Evolutionary conservation across 305 asterid genomes (phyloP), one percentile per base, ranked within the genome.

Genomic region (Fraxinus latifolia): DNA sequence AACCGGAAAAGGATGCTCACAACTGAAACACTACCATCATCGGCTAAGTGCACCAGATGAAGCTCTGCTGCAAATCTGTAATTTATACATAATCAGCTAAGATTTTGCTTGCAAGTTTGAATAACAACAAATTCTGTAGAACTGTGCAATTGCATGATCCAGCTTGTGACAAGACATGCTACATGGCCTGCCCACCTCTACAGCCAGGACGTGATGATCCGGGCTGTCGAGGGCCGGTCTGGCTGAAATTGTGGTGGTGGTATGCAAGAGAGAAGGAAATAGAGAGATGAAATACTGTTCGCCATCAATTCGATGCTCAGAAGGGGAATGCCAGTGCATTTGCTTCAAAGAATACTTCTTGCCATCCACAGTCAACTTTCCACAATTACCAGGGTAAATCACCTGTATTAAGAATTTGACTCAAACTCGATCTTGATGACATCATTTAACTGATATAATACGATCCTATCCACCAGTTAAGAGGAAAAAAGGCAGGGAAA

Each of bases 291-390:
- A 83, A 12, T 86, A 89, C 92, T n/a, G 89, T 33, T 58, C 70
- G n/a, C 91, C 91, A 34, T 90, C 82, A 39, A 90, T 80, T 70
- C 65, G 82, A 83, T 89, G 92, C 58, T 88, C 90, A 7, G 91
- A 85, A 44, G 91, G 92, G 44, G 90, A 68, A 82, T 89, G 92
- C 92, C 92, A 89, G 53, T 88, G 92, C 91, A 89, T 83, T 74
- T 91, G 97, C 88, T 87, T 90, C 87, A 96, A 83, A 37, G 55
- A 76, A 77, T 90, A 93, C 78, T 47, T 83, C 85, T 93, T 96
- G 3, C 90, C 92, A 74, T 92, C 86, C 7, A 93, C 80, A 11
- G 83, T 53, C 79, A 96, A 19, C 19, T 71, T 58, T 19, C 97
- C 98, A 1, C 91, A 82, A 72, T 85, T 84, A 33, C 84, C 90